Conservation (phyloP, 192 early-diverging fungal genomes). For the Entophlyctis luteolus region DNA sequence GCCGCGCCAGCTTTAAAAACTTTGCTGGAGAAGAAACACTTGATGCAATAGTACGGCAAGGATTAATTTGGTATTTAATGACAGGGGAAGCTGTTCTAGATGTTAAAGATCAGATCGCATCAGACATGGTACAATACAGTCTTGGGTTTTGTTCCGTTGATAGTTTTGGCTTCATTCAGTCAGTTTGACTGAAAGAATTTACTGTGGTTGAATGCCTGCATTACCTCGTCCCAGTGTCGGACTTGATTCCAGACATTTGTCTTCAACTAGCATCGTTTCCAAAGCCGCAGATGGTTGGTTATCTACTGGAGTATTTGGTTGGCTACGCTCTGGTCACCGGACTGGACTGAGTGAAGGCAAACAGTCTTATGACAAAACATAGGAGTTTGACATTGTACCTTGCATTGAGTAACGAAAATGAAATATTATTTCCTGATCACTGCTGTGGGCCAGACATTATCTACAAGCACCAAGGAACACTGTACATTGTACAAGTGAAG, state of each 20-base stretch:
- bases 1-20: not conserved
- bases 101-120: constrained; percentile 1
- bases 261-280: not conserved
- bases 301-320: constrained; percentile 33
- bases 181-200: constrained; percentile 21
- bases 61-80: constrained; percentile 10
- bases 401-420: not conserved
- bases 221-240: constrained; percentile 27
- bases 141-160: constrained; percentile 17
- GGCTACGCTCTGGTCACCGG: constrained; percentile 28
- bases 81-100: constrained; percentile 16
- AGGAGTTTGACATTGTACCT: constrained; percentile 1
- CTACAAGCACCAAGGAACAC: constrained; percentile 24
- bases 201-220: constrained; percentile 31
- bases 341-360: constrained; percentile 4
- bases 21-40: constrained; percentile 23
- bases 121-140: constrained; percentile 24
- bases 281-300: constrained; percentile 34
- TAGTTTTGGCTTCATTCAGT: not conserved
- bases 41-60: constrained; percentile 9
- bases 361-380: not conserved
- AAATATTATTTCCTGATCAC: constrained; percentile 34
- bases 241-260: constrained; percentile 6
- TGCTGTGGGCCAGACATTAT: constrained; percentile 37
- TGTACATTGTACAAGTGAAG: constrained; percentile 35